Evolutionary conservation across 305 asterid genomes (phyloP).

Genomic region (Fraxinus angustifolia): DNA sequence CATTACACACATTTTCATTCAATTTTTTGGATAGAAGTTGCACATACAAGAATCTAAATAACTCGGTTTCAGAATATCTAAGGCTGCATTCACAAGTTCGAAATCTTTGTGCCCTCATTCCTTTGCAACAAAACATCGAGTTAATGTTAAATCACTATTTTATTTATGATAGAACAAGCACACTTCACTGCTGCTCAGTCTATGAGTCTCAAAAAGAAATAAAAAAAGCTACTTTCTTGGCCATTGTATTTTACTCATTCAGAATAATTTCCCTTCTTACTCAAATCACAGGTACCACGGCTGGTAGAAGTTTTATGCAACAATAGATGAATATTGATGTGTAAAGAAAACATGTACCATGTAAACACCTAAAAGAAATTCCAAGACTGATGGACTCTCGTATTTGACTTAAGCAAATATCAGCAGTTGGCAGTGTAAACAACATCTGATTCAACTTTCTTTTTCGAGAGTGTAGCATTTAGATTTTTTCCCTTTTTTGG

Average conservation of each 20-base stretch:
- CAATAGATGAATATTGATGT: not conserved
- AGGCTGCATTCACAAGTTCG: not conserved
- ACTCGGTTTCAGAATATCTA: not conserved
- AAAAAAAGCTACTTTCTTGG: not conserved
- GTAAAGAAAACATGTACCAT: not conserved
- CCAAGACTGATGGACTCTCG: too few relatives aligned
- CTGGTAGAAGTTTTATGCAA: not conserved
- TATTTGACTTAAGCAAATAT: too few relatives aligned
- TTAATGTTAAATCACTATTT: not conserved
- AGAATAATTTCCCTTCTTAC: not conserved
- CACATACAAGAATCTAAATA: not conserved
- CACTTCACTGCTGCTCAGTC: not conserved
- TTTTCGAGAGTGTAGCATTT: too few relatives aligned
- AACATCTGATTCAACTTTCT: too few relatives aligned
- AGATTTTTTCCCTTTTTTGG: not conserved
- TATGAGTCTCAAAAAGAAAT: not conserved
- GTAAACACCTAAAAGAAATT: too few relatives aligned
- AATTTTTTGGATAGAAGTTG: not conserved
- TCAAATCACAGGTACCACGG: not conserved
- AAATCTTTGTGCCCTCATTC: not conserved
- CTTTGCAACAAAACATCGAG: not conserved
- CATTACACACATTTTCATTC: not conserved
- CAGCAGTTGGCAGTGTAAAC: too few relatives aligned
- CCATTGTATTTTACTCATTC: not conserved
- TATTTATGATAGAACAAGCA: not conserved